Percentiles rank a stretch among this genome's conserved stretches.
phyloP scores from a whole-genome alignment of 2,329 filamentous ascomycete species.

The Trichothecium sympodiale region DNA sequence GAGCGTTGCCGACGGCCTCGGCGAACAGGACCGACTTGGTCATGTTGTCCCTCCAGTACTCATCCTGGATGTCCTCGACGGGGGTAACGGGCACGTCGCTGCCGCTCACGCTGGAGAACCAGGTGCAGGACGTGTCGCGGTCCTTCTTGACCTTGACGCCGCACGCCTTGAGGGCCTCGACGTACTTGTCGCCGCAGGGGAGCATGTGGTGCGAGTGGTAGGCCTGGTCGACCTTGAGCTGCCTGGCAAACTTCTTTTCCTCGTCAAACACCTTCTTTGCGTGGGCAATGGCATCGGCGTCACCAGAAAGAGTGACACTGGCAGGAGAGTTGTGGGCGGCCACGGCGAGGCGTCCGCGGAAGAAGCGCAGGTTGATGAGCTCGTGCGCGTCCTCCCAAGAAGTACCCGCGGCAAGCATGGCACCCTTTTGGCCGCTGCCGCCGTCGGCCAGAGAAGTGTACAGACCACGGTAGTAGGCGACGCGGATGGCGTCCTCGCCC shows the following conservation, averaged over 20 bases:
- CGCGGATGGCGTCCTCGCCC: constrained; percentile 27
- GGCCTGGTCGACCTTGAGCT: constrained; percentile 8
- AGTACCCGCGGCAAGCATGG: constrained; percentile 38
- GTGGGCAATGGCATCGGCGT: constrained; percentile 7
- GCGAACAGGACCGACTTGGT: constrained; percentile 1
- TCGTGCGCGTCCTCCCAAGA: constrained; percentile 5
- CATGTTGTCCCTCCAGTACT: constrained; percentile 14
- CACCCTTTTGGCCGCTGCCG: constrained; percentile 26
- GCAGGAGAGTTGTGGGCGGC: constrained; percentile 14
- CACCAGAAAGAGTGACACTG: constrained; percentile 13
- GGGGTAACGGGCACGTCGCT: no score
- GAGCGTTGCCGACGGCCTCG: constrained; percentile 4
- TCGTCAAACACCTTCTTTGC: constrained; percentile 4
- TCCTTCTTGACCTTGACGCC: constrained; percentile 4
- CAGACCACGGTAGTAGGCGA: constrained; percentile 34
- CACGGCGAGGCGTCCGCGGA: constrained; percentile 8
- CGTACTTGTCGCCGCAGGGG: constrained; percentile 4
- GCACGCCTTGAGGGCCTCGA: neutral
- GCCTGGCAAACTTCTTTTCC: constrained; percentile 8
- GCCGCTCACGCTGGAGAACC: no score
- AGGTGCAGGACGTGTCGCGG: no score
- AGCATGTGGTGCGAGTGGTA: constrained; percentile 13
- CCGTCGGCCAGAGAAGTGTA: constrained; percentile 21
- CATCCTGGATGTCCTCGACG: constrained; percentile 1
- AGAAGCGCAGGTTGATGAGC: neutral